Evolutionary conservation across 306 rosid species (phyloP), one percentile per base, ranked within the genome.

Genomic region (Lathyrus oleraceus): DNA sequence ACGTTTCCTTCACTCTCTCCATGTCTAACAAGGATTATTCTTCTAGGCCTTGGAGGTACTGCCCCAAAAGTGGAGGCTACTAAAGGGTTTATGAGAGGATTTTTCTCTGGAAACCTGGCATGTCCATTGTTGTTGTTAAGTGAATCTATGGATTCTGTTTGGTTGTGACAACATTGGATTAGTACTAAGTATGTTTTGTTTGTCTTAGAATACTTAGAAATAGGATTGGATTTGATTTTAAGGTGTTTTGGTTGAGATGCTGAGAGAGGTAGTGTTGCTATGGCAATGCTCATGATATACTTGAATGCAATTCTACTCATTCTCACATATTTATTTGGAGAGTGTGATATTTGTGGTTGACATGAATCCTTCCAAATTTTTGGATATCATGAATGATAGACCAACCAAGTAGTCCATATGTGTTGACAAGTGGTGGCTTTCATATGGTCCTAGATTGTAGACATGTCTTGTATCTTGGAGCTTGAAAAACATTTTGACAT

Each of bases 1-100:
- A 92, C 81, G 76, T 92, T 92, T 0, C 98, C 96, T 74, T 88
- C 85, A 19, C 92, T 87, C 81, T 92, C 83, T 30, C 98, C 98
- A 10, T 92, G 98, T 32, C 98, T 81, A 2, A 92, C 96, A 19
- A 92, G 82, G 70, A 92, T 88, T 72, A 92, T 92, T 64, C 98
- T 85, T 48, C 87, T 85, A 6, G 98, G 98, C 70, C 96, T 57
- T 0, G 95, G 96, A 17, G 95, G 88, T 1, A 81, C 81, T n/a
- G 15, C 11, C 0, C 16, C 40, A 11, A 39, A 0, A 11, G 20
- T 21, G 27, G 70, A 5, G 21, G 28, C 38, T n/a, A 58, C 16
- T 11, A 61, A 36, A 23, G 28, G 72, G 10, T 52, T 60, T 2
- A 21, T 38, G 1, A 54, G 43, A 44, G 59, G 8, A 48, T 61